phyloP scores from a whole-genome alignment of 176 grass and related monocot species.

The Metroxylon sagu region DNA sequence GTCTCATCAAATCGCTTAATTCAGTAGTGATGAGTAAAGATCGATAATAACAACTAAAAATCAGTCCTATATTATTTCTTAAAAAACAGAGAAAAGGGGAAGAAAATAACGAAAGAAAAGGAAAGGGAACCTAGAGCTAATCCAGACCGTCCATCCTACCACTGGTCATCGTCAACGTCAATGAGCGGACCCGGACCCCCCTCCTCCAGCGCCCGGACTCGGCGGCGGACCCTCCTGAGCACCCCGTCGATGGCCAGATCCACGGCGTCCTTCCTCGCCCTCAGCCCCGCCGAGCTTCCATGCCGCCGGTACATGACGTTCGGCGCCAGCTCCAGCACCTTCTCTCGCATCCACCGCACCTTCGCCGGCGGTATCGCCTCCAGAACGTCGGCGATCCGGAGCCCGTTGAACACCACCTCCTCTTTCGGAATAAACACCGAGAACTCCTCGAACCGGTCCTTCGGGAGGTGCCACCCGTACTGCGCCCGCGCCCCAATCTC shows the following conservation, averaged over 20 bases:
- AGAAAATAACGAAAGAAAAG: too few species aligned
- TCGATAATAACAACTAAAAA: too few species aligned
- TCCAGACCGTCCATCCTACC: too few species aligned
- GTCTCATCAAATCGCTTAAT: too few species aligned
- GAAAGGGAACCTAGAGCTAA: too few species aligned
- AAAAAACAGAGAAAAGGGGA: too few species aligned
- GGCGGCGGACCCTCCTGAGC: constrained; percentile 39
- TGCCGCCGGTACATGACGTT: constrained; percentile 48
- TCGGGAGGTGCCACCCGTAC: constrained; percentile 62
- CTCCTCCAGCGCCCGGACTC: constrained; percentile 34
- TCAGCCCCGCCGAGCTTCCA: constrained; percentile 35
- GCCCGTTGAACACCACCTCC: constrained; percentile 42
- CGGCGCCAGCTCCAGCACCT: constrained; percentile 38
- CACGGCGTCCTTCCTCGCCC: constrained; percentile 40
- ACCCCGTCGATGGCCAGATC: constrained; percentile 64
- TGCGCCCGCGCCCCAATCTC: constrained; percentile 39
- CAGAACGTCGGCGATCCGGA: constrained; percentile 22
- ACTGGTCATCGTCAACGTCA: neutral
- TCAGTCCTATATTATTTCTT: too few species aligned
- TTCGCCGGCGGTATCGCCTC: constrained; percentile 30
- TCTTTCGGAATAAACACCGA: constrained; percentile 52
- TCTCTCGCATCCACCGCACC: constrained; percentile 46
- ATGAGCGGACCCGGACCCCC: neutral
- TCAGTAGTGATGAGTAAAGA: too few species aligned
- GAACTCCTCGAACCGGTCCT: constrained; percentile 43